These are phyloP conservation scores for Juglanconis sp. DNA, from an alignment of 2,329 filamentous ascomycete species.

Conservation along the genomic window DNA sequence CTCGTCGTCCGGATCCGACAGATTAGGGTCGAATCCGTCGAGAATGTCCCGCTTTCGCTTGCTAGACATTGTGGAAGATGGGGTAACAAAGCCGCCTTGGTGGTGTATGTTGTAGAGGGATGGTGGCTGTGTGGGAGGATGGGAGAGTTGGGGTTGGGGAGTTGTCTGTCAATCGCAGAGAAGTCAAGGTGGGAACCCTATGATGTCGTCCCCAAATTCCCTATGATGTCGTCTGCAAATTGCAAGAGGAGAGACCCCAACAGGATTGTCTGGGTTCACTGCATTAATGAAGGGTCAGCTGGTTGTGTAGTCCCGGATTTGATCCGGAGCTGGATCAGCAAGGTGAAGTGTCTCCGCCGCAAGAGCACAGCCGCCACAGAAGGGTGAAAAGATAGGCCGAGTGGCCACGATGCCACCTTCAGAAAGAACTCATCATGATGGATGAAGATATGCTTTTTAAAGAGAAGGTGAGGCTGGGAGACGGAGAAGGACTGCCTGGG, in stretches of 20 bases:
- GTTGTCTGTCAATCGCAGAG: too few species aligned
- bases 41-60: conserved; percentile 57
- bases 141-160: neutral
- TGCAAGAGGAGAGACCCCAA: neutral
- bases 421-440: neutral
- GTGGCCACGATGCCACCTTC: neutral
- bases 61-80: conserved; percentile 28
- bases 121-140: neutral
- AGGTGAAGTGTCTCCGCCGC: too few species aligned
- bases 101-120: neutral
- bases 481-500: neutral
- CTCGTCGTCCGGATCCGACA: conserved; percentile 64
- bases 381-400: too few species aligned
- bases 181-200: too few species aligned
- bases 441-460: neutral
- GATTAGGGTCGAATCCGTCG: conserved; percentile 62
- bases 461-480: neutral
- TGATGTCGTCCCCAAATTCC: too few species aligned
- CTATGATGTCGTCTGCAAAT: too few species aligned
- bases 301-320: too few species aligned
- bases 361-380: neutral
- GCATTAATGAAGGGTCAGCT: neutral
- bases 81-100: neutral
- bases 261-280: neutral
- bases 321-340: too few species aligned